Evolutionary conservation across 768 basidiomycete genomes (phyloP), one percentile per base, ranked within the genome.

Genomic region (Piloderma croceum): DNA sequence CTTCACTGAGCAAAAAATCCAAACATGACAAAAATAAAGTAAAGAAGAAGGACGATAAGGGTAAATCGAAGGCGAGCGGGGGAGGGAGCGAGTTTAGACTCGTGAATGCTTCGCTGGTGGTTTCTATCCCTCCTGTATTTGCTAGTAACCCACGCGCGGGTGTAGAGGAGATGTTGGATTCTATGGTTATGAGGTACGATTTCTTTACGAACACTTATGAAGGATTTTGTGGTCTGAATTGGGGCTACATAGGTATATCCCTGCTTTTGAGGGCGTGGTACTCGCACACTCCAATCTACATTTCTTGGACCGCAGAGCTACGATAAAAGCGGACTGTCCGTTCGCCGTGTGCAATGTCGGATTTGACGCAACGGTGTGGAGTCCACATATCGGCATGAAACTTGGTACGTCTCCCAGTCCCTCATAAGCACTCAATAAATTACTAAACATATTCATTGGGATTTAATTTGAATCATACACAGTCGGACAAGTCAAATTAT

Each of bases 131-230:
- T 21, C 92, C 92, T 1, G 71, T 84, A 31, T 94, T 90, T 58
- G 76, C 87, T 12, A 71, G 66, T 31, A 76, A 85, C 61, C 75
- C 83, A n/a, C 67, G 73, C 7, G 67, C 61, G 29, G 93, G 93
- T 6, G 87, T 79, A 13, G 79, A 84, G 54, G 90, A 97, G 63
- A 81, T 92, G 77, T 67, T 97, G 13, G 91, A 97, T 61, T 88
- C 87, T 6, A 85, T 96, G 85, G 65, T 94, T 11, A 94, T 97
- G 93, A 80, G 88, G 93, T 92, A 54, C 51, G 76, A 63, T 19
- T 36, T 23, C 22, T 24, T 39, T 7, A 20, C 13, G 15, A 27
- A n/a, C n/a, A n/a, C n/a, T n/a, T n/a, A n/a, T n/a, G n/a, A n/a
- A n/a, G n/a, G n/a, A n/a, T n/a, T n/a, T n/a, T n/a, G n/a, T n/a